Conservation (phyloP, 352 stramenopile genomes). For the Pythium rhizo-oryzae region DNA sequence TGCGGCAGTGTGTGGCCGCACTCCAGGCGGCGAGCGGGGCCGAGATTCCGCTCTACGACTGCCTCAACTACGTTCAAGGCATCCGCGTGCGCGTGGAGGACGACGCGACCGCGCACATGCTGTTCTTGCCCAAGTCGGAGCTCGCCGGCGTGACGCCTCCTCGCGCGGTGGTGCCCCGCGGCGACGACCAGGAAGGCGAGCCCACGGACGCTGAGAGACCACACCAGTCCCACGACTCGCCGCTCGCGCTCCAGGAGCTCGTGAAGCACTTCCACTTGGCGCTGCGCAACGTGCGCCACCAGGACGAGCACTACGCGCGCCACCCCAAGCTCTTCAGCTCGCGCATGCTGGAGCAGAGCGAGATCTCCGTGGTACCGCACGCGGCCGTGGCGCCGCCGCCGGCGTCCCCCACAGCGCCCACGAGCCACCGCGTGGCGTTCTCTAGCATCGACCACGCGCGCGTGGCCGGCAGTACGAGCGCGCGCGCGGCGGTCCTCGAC, state of each 20-base stretch:
- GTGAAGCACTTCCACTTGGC: conserved; percentile 36
- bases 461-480: not conserved
- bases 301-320: conserved; percentile 72
- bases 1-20: not conserved
- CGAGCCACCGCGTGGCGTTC: not conserved
- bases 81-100: conserved; percentile 23
- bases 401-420: not conserved
- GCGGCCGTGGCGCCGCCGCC: not conserved
- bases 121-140: conserved; percentile 23
- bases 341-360: conserved; percentile 63
- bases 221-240: not conserved
- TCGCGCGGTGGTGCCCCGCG: not conserved
- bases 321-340: conserved; percentile 68
- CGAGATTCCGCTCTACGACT: conserved; percentile 15
- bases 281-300: conserved; percentile 41
- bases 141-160: not conserved
- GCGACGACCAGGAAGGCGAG: not conserved
- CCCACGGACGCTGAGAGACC: too few species aligned
- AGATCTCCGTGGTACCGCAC: conserved; percentile 51
- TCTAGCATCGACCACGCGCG: conserved; percentile 16
- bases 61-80: conserved; percentile 5
- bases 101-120: conserved; percentile 25
- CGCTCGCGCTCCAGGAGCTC: conserved; percentile 18
- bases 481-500: too few species aligned
- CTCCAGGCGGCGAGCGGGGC: not conserved